A percentile compares a stretch with the other conserved stretches of the same genome.
These are phyloP conservation scores for Amaranthus tricolor DNA, from an alignment of 179 eudicot genomes.

Conservation along the genomic window DNA sequence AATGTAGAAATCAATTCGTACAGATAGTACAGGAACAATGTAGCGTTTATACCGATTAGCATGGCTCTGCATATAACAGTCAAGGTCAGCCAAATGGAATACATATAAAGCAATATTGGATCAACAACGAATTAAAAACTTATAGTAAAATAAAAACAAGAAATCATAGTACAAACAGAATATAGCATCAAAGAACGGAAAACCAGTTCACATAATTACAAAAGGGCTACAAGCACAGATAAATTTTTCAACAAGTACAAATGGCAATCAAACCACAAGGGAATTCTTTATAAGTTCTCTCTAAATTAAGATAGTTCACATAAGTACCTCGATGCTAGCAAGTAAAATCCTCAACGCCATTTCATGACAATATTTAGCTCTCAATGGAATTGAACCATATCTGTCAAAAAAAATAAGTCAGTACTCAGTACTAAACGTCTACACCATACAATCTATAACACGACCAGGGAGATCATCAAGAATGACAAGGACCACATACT, in stretches of 20 bases:
- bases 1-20: slow-evolving; percentile 84
- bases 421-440: slow-evolving; percentile 6
- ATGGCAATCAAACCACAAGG: no score
- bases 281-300: no score
- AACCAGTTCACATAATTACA: no score
- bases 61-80: slow-evolving; percentile 68
- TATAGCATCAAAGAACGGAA: no score
- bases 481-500: slow-evolving; percentile 53
- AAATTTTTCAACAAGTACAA: no score
- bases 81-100: slow-evolving; percentile 7
- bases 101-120: background rate
- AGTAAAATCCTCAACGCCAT: slow-evolving; percentile 97
- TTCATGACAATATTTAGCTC: slow-evolving; percentile 91
- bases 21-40: slow-evolving; percentile 87
- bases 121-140: no score
- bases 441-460: background rate
- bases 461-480: background rate
- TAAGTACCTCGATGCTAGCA: slow-evolving; percentile 83
- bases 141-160: no score
- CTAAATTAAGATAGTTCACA: background rate
- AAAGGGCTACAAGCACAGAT: no score
- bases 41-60: slow-evolving; percentile 95
- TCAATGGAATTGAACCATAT: slow-evolving; percentile 90
- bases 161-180: no score
- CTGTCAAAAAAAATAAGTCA: slow-evolving; percentile 33